Conservation (phyloP, 306 rosid genomes). For the Citrullus mucosospermus region DNA sequence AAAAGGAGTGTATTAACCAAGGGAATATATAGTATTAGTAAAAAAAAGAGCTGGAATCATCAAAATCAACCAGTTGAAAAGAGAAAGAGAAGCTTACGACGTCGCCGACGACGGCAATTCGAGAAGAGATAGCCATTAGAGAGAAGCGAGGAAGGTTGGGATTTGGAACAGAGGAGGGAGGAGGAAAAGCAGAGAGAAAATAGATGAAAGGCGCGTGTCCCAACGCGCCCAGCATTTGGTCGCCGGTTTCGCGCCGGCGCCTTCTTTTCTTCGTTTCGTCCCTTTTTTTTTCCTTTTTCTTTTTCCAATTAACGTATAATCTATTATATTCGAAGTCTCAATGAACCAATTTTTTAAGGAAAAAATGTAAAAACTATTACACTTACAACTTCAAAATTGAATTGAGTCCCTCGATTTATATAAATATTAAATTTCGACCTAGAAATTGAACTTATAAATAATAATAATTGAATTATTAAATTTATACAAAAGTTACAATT, state of each 20-base stretch:
- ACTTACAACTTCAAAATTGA: no score
- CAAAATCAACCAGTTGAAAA: background rate
- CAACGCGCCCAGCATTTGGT: conserved; percentile 37
- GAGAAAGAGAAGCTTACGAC: conserved; percentile 40
- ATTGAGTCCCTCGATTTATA: no score
- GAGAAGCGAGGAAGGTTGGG: conserved; percentile 11
- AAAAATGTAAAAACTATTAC: no score
- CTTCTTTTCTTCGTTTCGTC: background rate
- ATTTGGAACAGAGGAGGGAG: conserved; percentile 8
- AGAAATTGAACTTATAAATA: no score
- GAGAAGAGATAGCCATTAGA: conserved; percentile 59
- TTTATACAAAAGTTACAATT: no score
- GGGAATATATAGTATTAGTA: background rate
- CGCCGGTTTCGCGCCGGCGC: background rate
- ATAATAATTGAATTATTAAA: no score
- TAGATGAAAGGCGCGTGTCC: conserved; percentile 30
- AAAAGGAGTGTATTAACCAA: background rate
- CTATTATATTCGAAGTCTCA: no score
- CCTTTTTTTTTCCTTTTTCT: no score
- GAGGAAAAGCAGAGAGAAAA: background rate
- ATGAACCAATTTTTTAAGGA: no score
- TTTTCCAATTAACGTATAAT: no score
- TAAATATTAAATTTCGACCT: no score
- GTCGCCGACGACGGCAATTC: conserved; percentile 73
- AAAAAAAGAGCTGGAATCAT: background rate